Base-by-base conservation (phyloP, 2,329 filamentous ascomycete genomes). In the Orbilia brochopaga region DNA sequence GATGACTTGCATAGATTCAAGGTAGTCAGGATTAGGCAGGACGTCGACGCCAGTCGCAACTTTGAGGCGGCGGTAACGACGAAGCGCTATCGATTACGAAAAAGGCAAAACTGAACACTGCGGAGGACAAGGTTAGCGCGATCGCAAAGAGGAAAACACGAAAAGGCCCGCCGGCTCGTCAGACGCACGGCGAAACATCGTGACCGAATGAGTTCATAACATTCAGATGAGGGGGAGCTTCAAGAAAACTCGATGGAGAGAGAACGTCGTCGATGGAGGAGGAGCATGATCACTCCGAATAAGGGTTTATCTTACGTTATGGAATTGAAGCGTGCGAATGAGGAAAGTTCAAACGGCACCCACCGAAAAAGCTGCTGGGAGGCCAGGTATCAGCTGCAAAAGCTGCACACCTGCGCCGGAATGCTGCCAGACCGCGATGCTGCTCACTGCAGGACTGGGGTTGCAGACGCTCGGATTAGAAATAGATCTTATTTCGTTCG, bases 281-380 rank as follows among this genome's bases (percentile, higher is more conserved):
- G 58, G 54, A 64, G 53, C 66, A 69, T 70, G 66, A 70, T 55
- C 60, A 37, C 46, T 64, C 66, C 66, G 64, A 70, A 70, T 70
- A 70, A 70, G 59, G 54, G 52, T 70, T 70, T 70, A 54, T 70
- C 66, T 70, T 70, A 70, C 66, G 66, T 70, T 70, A 70, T 70
- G 21, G 44, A 70, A 63, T 62, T 46, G 27, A 32, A 8, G 27
- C 27, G 27, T 15, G 54, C 61, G 59, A 64, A 70, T 63, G 54
- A 55, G 66, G 66, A 62, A 70, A 62, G 66, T 70, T 59, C 52
- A 13, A 69, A 58, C 54, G 51, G 19, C 15, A 48, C 32, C 24
- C 35, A 58, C 40, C 35, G 50, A 59, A 21, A 40, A 46, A 23
- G 30, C 57, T 44, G 58, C 44, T 58, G 50, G 30, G 46, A 64